Conservation (phyloP, 192 early-diverging fungal species). For the Backusella westeae region DNA sequence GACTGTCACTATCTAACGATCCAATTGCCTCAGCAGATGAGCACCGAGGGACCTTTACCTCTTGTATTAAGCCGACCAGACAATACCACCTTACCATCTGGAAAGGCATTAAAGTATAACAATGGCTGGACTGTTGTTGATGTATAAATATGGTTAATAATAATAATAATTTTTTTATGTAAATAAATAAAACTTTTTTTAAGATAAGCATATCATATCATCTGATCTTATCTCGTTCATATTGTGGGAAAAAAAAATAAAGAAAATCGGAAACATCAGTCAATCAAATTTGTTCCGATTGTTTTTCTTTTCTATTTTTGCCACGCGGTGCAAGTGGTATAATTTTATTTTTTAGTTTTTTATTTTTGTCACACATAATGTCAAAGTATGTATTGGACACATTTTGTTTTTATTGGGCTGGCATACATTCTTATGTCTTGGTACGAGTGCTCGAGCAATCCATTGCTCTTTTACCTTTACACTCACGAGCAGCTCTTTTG, state of each 20-base stretch:
- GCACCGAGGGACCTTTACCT: neutral
- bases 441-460: constrained; percentile 11
- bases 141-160: neutral
- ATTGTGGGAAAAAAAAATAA: neutral
- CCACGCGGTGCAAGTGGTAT: neutral
- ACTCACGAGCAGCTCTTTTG: neutral
- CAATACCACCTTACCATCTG: neutral
- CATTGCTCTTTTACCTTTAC: constrained; percentile 11
- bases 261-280: neutral
- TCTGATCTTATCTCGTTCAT: neutral
- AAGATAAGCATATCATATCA: neutral
- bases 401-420: constrained; percentile 27
- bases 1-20: neutral
- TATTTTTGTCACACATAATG: neutral
- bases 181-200: constrained; percentile 10
- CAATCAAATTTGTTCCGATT: constrained; percentile 3
- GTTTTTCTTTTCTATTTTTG: neutral
- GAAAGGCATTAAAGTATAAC: neutral
- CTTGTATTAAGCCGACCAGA: neutral
- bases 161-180: constrained; percentile 5
- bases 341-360: neutral
- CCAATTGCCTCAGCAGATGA: neutral
- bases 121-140: constrained; percentile 6
- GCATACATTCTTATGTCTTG: constrained; percentile 4
- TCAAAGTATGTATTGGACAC: constrained; percentile 14